phyloP scores from a whole-genome alignment of 2,329 filamentous ascomycete genomes.

The Cytospora piceicola region DNA sequence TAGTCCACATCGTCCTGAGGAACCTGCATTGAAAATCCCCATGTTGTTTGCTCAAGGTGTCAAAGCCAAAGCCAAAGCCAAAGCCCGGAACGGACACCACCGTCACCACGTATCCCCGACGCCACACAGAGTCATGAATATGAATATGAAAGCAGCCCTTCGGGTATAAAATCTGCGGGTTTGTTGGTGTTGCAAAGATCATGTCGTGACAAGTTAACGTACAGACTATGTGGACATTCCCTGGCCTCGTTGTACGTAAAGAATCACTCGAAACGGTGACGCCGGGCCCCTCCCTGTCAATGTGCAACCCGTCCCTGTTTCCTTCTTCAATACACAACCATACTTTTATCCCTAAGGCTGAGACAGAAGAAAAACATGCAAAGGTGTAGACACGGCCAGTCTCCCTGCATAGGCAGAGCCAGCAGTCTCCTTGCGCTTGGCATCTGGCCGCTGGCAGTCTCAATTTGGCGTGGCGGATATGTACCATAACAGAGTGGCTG shows the following conservation, averaged over 20 bases:
- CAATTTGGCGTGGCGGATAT: background rate
- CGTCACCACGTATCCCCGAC: no score
- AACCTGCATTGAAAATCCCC: background rate
- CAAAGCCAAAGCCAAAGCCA: no score
- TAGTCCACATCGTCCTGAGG: background rate
- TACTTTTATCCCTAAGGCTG: conserved; percentile 22
- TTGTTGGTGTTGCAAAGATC: background rate
- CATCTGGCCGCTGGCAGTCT: background rate
- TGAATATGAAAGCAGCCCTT: background rate
- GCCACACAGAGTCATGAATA: background rate
- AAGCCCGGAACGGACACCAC: no score
- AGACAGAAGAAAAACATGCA: conserved; percentile 3
- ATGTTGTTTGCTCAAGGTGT: no score
- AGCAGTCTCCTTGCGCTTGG: background rate
- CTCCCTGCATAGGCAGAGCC: background rate
- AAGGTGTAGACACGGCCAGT: background rate
- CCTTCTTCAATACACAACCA: conserved; percentile 13
- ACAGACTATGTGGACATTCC: conserved; percentile 15
- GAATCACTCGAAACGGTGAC: conserved; percentile 25
- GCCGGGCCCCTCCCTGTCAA: conserved; percentile 19
- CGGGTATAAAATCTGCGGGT: background rate
- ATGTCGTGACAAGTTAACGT: conserved; percentile 22
- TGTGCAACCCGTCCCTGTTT: conserved; percentile 20
- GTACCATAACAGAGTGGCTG: background rate
- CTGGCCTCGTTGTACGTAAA: conserved; percentile 25